Evolutionary conservation across 148 eudicot genomes (phyloP).

Genomic region (Polygonum aviculare): DNA sequence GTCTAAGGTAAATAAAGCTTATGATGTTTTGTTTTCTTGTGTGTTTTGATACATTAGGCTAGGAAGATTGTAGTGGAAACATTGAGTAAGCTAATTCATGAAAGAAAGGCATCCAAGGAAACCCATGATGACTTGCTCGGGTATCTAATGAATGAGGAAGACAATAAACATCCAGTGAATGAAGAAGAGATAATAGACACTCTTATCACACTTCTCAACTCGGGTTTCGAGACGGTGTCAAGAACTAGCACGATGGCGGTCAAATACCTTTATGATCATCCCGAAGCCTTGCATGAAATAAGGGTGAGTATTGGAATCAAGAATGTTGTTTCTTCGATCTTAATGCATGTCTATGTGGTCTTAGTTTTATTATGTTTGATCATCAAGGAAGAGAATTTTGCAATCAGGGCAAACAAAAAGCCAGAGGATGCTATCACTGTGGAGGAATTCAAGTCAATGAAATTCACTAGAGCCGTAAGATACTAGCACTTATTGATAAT

Average conservation of each 20-base stretch:
- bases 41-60: conserved; percentile 32
- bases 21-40: background rate
- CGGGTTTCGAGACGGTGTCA: conserved; percentile 93
- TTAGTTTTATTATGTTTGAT: background rate
- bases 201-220: conserved; percentile 72
- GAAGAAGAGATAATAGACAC: conserved; percentile 90
- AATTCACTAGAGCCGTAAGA: conserved; percentile 83
- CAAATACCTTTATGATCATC: conserved; percentile 93
- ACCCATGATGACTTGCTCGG: conserved; percentile 57
- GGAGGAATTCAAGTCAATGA: conserved; percentile 81
- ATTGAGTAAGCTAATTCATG: conserved; percentile 43
- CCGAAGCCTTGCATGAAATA: conserved; percentile 70
- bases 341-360: background rate
- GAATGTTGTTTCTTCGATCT: background rate
- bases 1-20: background rate
- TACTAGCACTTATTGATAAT: background rate
- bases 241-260: conserved; percentile 97
- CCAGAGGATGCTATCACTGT: conserved; percentile 65
- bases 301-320: conserved; percentile 37
- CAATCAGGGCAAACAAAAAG: conserved; percentile 64
- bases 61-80: conserved; percentile 54
- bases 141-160: conserved; percentile 39
- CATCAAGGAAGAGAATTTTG: conserved; percentile 71
- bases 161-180: conserved; percentile 40
- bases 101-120: conserved; percentile 45